Base-by-base conservation (phyloP, 257 asterid genomes). In the Scutellaria barbata region DNA sequence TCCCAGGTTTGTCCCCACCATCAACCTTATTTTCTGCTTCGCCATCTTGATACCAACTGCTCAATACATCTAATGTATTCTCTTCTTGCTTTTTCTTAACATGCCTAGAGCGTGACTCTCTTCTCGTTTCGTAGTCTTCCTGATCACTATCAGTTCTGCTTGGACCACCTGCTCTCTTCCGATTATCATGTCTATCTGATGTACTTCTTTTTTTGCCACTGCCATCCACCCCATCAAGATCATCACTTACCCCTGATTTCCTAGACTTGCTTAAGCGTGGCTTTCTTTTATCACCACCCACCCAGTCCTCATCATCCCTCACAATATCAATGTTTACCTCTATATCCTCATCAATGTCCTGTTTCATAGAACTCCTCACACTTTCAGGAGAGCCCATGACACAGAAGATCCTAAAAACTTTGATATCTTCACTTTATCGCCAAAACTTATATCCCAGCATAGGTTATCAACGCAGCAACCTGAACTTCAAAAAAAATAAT, bases 31-130 rank as follows among this genome's bases (percentile, higher is more conserved):
- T 75, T 54, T 91, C 96, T 67, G 72, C 81, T 77, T 95, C 96
- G 58, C 92, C 97, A 81, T 92, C 99, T 77, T 83, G 88, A 77
- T 89, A 89, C 96, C 96, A 89, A 81, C 87, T 83, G 76, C 96
- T 82, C 81, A 92, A 78, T 39, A 79, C 90, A 81, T 92, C 97
- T 77, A 95, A 74, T 8, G 95, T 82, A 75, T 77, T 89, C 76
- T 82, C 98, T 79, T 87, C 98, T 53, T 75, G 55, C 70, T 81
- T 88, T 80, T 79, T 88, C 90, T 86, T 95, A 63, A 13, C 76
- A 77, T 84, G 92, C 78, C 85, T 86, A 41, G 84, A 78, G 68
- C 81, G 88, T 16, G 85, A 85, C 72, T 87, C 95, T 59, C 84
- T 85, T 77, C 85, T 80, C 10, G 76, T 72, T 45, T 83, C 98